Conservation (phyloP, 352 stramenopile species). For the Phytophthora syringae region DNA sequence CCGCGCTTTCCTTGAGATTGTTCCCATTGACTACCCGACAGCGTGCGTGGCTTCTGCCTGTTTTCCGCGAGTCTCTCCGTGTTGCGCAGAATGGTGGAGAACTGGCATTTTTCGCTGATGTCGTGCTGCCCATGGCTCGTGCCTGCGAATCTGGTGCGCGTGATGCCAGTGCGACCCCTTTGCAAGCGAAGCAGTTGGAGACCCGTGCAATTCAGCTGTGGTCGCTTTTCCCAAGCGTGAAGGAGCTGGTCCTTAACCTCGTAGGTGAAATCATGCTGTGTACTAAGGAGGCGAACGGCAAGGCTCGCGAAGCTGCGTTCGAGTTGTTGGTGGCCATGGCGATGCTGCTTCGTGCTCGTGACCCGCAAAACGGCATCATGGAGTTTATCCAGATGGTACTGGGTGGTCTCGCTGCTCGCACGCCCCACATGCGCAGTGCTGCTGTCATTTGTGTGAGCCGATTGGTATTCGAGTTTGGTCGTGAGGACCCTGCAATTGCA, state of each 20-base stretch:
- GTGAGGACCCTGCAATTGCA: slow-evolving; percentile 66
- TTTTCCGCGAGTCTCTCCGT: slow-evolving; percentile 76
- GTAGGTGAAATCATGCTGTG: slow-evolving; percentile 96
- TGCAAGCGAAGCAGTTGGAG: slow-evolving; percentile 79
- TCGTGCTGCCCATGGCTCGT: slow-evolving; percentile 74
- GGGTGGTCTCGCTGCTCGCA: slow-evolving; percentile 92
- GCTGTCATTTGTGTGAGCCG: slow-evolving; percentile 94
- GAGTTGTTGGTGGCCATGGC: slow-evolving; percentile 88
- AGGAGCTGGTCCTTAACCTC: slow-evolving; percentile 90
- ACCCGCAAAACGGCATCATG: slow-evolving; percentile 73
- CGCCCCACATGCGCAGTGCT: slow-evolving; percentile 96
- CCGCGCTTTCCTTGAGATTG: slow-evolving; percentile 71
- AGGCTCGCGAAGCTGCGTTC: slow-evolving; percentile 90
- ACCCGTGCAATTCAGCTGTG: slow-evolving; percentile 84
- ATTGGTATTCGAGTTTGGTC: slow-evolving; percentile 95
- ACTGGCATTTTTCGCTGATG: slow-evolving; percentile 80
- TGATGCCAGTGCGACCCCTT: slow-evolving; percentile 67
- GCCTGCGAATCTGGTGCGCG: slow-evolving; percentile 74
- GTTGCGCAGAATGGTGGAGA: slow-evolving; percentile 47
- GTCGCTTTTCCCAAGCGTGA: slow-evolving; percentile 82
- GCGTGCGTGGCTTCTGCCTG: slow-evolving; percentile 78
- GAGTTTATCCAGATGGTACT: slow-evolving; percentile 95
- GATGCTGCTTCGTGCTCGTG: slow-evolving; percentile 69
- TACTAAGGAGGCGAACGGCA: slow-evolving; percentile 97
- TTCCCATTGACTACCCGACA: slow-evolving; percentile 78